These are phyloP conservation scores for Hippophae tibetana DNA, from an alignment of 306 rosid genomes.

Conservation along the genomic window DNA sequence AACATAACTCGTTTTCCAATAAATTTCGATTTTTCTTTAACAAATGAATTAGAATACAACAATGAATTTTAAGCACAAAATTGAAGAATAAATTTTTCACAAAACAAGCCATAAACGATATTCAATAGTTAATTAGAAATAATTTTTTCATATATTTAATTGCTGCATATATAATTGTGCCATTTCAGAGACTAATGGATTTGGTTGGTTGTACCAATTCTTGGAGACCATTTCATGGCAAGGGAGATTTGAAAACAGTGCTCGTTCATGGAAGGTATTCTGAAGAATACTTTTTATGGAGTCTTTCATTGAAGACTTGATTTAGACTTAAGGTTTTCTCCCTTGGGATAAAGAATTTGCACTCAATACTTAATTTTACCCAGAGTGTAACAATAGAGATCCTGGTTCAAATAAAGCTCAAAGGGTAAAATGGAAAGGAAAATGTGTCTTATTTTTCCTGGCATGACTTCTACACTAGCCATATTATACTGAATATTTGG, in stretches of 20 bases:
- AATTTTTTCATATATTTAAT: no score
- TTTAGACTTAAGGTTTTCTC: constrained; percentile 55
- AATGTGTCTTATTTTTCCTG: neutral
- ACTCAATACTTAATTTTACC: constrained; percentile 39
- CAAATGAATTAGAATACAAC: no score
- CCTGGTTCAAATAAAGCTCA: constrained; percentile 34
- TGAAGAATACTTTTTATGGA: constrained; percentile 70
- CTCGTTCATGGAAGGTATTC: constrained; percentile 72
- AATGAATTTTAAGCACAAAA: no score
- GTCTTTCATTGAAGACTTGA: constrained; percentile 46
- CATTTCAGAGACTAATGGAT: neutral
- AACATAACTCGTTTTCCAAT: no score
- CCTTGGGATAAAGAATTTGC: constrained; percentile 49
- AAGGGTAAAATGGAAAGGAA: constrained; percentile 47
- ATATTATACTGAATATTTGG: no score
- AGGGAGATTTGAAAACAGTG: constrained; percentile 62
- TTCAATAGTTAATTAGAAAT: no score
- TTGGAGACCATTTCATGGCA: constrained; percentile 50
- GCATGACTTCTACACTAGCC: no score
- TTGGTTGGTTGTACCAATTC: constrained; percentile 28
- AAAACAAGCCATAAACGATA: no score
- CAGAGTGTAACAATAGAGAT: constrained; percentile 43
- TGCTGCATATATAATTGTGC: no score
- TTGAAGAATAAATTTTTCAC: no score
- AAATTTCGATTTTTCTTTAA: no score